A percentile compares a stretch with the other conserved stretches of the same genome.
Evolutionary conservation across 352 stramenopile genomes (phyloP).

Genomic region (Saprolegnia parasitica): DNA sequence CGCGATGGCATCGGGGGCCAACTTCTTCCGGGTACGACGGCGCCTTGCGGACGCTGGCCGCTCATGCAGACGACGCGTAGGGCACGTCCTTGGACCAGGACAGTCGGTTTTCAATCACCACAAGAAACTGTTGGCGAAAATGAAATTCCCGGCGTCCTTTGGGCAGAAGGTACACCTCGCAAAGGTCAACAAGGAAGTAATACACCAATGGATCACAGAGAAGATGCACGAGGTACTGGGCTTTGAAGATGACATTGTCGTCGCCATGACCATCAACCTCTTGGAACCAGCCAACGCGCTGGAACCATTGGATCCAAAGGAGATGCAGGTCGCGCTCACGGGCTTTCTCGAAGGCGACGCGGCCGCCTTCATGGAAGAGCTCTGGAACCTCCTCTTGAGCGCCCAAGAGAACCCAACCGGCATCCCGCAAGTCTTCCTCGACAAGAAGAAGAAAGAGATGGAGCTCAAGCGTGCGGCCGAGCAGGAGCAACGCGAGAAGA

Average conservation of each 20-base stretch:
- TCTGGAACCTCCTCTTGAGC: slow-evolving; percentile 87
- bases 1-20: slow-evolving; percentile 27
- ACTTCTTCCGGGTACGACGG: slow-evolving; percentile 26
- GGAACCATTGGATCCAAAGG: slow-evolving; percentile 68
- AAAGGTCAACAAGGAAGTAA: slow-evolving; percentile 89
- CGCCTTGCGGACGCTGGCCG: no score
- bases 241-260: slow-evolving; percentile 91
- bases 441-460: slow-evolving; percentile 90
- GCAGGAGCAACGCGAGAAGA: slow-evolving; percentile 41
- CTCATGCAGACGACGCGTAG: slow-evolving; percentile 32
- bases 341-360: slow-evolving; percentile 90
- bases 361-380: slow-evolving; percentile 77
- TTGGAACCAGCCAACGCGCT: slow-evolving; percentile 66
- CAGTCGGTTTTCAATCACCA: slow-evolving; percentile 79
- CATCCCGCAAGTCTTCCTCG: slow-evolving; percentile 79
- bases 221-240: slow-evolving; percentile 81
- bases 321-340: slow-evolving; percentile 86
- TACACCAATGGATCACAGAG: slow-evolving; percentile 85
- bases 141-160: slow-evolving; percentile 77
- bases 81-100: slow-evolving; percentile 75
- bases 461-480: slow-evolving; percentile 39
- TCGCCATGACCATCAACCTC: slow-evolving; percentile 78
- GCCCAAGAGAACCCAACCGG: slow-evolving; percentile 82
- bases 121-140: slow-evolving; percentile 85
- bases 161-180: slow-evolving; percentile 74